These are phyloP conservation scores for Eucalyptus decipiens DNA, from an alignment of 345 rosid species.

Conservation along the genomic window DNA sequence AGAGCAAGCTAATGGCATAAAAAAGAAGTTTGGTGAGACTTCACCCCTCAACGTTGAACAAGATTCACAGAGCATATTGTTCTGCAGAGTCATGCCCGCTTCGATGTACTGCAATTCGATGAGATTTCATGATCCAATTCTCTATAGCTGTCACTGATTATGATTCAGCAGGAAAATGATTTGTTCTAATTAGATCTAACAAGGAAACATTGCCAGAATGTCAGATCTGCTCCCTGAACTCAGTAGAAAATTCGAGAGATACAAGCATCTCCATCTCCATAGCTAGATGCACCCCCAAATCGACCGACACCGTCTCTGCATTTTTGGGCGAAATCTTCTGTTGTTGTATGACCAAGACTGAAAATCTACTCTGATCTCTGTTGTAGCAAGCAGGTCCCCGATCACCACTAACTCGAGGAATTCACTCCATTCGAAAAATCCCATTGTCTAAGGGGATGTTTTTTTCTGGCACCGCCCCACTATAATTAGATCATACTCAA, in stretches of 20 bases:
- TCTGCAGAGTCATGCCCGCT: neutral
- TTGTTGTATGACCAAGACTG: slow-evolving; percentile 11
- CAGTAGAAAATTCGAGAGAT: neutral
- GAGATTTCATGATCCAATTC: neutral
- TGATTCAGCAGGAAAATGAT: neutral
- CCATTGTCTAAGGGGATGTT: neutral
- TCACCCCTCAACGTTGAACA: neutral
- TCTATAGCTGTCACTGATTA: neutral
- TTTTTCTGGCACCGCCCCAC: neutral
- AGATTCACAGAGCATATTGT: neutral
- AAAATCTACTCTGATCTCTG: neutral
- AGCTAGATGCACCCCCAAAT: neutral
- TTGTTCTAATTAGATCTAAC: neutral
- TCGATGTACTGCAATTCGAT: neutral
- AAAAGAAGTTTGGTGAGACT: neutral
- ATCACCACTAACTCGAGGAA: slow-evolving; percentile 1
- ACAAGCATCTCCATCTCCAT: neutral
- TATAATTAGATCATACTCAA: neutral
- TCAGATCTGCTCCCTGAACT: neutral
- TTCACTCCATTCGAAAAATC: neutral
- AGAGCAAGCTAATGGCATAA: neutral
- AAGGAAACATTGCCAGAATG: neutral
- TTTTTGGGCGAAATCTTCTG: neutral
- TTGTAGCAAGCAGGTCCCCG: slow-evolving; percentile 5
- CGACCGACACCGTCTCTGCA: neutral